Evolutionary conservation across 129 eudicot genomes (phyloP).

Genomic region (Flaveria trinervia): DNA sequence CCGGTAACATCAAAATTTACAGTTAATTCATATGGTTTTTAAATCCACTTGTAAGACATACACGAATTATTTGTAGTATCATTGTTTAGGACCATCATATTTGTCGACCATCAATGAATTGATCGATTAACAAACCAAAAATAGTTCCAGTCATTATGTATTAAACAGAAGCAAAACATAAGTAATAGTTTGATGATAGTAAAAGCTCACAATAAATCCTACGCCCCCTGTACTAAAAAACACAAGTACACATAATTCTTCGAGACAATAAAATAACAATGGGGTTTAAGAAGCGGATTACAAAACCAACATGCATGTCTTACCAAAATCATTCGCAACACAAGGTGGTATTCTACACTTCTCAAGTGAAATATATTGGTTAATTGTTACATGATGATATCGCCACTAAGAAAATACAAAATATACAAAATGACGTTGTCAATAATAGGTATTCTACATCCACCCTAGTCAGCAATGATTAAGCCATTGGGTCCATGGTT

Average conservation of each 20-base stretch:
- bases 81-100: background rate
- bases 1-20: background rate
- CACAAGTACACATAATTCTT: background rate
- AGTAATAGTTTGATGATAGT: conserved; percentile 1
- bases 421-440: too few relatives aligned
- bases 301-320: too few relatives aligned
- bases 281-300: too few relatives aligned
- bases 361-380: too few relatives aligned
- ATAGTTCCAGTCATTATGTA: conserved; percentile 19
- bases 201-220: conserved; percentile 21
- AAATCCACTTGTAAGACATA: background rate
- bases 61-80: background rate
- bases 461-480: too few relatives aligned
- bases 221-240: conserved; percentile 13
- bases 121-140: conserved; percentile 26
- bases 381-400: too few relatives aligned
- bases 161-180: conserved; percentile 24
- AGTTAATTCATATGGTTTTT: background rate
- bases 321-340: too few relatives aligned
- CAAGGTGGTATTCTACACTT: too few relatives aligned
- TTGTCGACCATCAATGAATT: background rate
- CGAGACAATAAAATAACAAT: background rate
- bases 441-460: too few relatives aligned
- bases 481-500: too few relatives aligned
- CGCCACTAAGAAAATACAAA: too few relatives aligned